These are phyloP conservation scores for Diaporthe citrichinensis DNA, from an alignment of 2,329 filamentous ascomycete species.

Conservation along the genomic window DNA sequence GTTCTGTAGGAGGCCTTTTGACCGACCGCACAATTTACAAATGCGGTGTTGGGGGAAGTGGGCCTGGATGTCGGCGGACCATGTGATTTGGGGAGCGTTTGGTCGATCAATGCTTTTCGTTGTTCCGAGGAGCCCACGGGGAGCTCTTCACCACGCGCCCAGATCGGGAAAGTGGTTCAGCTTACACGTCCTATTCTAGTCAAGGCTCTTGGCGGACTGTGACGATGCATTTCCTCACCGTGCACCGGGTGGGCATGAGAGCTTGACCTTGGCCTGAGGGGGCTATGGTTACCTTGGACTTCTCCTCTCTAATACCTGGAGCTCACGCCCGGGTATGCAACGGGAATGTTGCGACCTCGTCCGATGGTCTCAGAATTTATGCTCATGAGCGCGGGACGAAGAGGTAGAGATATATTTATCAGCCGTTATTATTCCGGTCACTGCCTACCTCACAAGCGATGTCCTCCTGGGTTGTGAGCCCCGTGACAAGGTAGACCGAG, in stretches of 20 bases:
- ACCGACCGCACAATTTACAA: background rate
- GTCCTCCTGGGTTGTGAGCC: background rate
- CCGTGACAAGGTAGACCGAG: background rate
- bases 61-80: background rate
- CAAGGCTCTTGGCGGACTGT: background rate
- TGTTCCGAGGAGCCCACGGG: conserved; percentile 17
- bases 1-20: background rate
- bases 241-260: background rate
- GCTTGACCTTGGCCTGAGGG: background rate
- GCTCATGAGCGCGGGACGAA: too few species aligned
- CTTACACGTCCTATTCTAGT: background rate
- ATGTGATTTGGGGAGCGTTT: background rate
- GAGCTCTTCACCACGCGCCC: background rate
- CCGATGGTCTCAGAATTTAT: background rate
- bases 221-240: background rate
- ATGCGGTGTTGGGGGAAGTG: background rate
- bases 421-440: background rate
- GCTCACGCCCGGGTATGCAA: background rate
- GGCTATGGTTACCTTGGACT: background rate
- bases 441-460: background rate
- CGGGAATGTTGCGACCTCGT: background rate
- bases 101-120: background rate
- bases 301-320: background rate
- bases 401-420: background rate
- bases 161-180: background rate